These are phyloP conservation scores for Cladosporium halotolerans DNA, from an alignment of 2,329 filamentous ascomycete species.

Conservation along the genomic window DNA sequence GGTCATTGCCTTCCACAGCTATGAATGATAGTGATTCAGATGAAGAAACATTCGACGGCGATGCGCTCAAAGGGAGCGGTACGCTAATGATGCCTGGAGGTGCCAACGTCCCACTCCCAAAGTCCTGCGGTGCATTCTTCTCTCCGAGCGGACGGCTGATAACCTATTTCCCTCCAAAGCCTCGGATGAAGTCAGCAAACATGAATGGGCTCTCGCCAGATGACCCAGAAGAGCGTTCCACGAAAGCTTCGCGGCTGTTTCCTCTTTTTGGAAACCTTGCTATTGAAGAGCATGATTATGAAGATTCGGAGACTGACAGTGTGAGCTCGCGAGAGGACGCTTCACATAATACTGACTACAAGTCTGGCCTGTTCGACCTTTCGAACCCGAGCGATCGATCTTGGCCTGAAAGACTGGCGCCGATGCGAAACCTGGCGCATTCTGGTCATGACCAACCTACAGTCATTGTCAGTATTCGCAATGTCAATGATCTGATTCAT, in stretches of 20 bases:
- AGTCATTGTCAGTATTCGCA: slow-evolving; percentile 68
- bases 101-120: slow-evolving; percentile 58
- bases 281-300: slow-evolving; percentile 14
- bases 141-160: slow-evolving; percentile 51
- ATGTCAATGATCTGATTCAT: slow-evolving; percentile 65
- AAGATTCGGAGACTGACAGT: slow-evolving; percentile 14
- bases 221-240: slow-evolving; percentile 5
- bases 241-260: slow-evolving; percentile 20
- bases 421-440: slow-evolving; percentile 2
- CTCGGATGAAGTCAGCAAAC: slow-evolving; percentile 33
- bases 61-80: slow-evolving; percentile 38
- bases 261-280: slow-evolving; percentile 26
- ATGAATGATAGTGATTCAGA: slow-evolving; percentile 32
- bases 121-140: slow-evolving; percentile 53
- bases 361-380: not conserved
- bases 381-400: slow-evolving; percentile 7
- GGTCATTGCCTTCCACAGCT: slow-evolving; percentile 35
- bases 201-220: slow-evolving; percentile 45
- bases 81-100: slow-evolving; percentile 51
- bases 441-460: slow-evolving; percentile 41
- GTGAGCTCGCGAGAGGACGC: not conserved
- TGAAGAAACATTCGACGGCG: slow-evolving; percentile 61
- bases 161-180: slow-evolving; percentile 51
- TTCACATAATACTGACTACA: not conserved
- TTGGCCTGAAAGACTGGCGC: slow-evolving; percentile 13